Conservation (phyloP, 2,329 filamentous ascomycete species). For the Phialemoniopsis sp. region DNA sequence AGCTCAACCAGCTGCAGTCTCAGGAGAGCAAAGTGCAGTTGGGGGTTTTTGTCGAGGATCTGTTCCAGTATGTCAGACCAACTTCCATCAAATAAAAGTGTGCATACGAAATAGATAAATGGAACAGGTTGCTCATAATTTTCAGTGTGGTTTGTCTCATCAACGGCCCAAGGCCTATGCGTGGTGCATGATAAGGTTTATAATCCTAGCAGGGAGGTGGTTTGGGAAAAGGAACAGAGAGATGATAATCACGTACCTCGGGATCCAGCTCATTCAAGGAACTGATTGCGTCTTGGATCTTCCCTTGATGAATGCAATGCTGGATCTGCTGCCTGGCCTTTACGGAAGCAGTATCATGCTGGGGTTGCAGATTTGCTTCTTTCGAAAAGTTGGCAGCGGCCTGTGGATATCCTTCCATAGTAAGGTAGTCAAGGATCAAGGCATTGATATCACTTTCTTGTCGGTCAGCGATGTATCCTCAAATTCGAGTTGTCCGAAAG, state of each 20-base stretch:
- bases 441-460: constrained; percentile 81
- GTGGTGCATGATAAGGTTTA: constrained; percentile 99
- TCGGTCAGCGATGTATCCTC: no score
- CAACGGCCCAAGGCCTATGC: constrained; percentile 88
- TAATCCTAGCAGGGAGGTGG: constrained; percentile 73
- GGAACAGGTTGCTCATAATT: constrained; percentile 57
- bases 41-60: constrained; percentile 81
- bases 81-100: not conserved
- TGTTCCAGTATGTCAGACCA: constrained; percentile 35
- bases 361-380: constrained; percentile 81
- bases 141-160: constrained; percentile 74
- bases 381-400: constrained; percentile 91
- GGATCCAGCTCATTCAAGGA: constrained; percentile 86
- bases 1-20: constrained; percentile 91
- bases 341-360: constrained; percentile 69
- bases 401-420: constrained; percentile 89
- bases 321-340: constrained; percentile 77
- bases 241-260: constrained; percentile 60
- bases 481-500: no score
- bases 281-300: constrained; percentile 82
- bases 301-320: constrained; percentile 77
- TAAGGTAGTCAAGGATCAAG: constrained; percentile 93
- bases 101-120: constrained; percentile 5
- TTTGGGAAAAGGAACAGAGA: constrained; percentile 1
- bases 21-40: constrained; percentile 84